phyloP scores from a whole-genome alignment of 139 green algal genomes.

The Chlamydomonas schloesseri region DNA sequence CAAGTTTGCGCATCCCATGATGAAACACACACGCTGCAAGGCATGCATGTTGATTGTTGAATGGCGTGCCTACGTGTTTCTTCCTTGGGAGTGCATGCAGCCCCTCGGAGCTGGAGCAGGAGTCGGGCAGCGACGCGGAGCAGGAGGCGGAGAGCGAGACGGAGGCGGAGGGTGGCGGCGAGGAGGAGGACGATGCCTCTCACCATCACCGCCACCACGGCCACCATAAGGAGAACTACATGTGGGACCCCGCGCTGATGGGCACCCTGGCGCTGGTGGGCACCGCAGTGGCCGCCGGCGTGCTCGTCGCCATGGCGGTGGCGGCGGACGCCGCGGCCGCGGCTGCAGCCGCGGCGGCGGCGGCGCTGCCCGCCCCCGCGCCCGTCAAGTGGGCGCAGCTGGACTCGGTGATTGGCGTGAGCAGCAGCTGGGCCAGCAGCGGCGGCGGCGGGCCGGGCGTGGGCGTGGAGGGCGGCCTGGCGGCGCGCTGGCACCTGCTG shows the following conservation, averaged over 20 bases:
- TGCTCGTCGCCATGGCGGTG: background rate
- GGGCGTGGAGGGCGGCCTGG: background rate
- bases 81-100: too few relatives aligned
- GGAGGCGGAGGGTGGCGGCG: background rate
- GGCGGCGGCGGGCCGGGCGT: background rate
- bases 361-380: background rate
- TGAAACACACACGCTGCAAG: too few relatives aligned
- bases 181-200: background rate
- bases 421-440: background rate
- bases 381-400: conserved; percentile 25
- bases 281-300: background rate
- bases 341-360: background rate
- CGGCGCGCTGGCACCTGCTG: background rate
- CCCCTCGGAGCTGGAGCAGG: too few relatives aligned
- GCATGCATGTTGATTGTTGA: too few relatives aligned
- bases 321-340: background rate
- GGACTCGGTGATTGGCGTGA: background rate
- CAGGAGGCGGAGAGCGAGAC: too few relatives aligned
- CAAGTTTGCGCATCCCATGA: too few relatives aligned
- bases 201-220: too few relatives aligned
- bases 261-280: background rate
- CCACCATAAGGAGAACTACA: background rate
- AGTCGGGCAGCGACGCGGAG: too few relatives aligned
- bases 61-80: too few relatives aligned
- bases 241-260: background rate